These are phyloP conservation scores for Claviceps spartinae DNA, from an alignment of 2,329 filamentous ascomycete genomes.

Conservation along the genomic window DNA sequence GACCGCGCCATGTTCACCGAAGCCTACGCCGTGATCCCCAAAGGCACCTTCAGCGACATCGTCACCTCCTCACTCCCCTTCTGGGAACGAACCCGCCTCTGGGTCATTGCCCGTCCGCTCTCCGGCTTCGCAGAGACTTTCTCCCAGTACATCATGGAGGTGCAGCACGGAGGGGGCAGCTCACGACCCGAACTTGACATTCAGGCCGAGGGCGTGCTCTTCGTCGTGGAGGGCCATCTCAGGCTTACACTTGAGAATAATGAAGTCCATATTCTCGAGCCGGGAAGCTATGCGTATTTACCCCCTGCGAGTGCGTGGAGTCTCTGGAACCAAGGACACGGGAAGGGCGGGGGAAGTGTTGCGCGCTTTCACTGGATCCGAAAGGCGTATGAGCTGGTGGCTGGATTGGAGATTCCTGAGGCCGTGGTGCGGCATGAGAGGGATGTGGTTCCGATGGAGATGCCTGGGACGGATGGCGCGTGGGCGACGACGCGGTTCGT, in stretches of 20 bases:
- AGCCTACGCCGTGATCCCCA: constrained; percentile 6
- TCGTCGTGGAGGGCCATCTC: constrained; percentile 1
- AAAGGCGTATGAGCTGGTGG: constrained; percentile 2
- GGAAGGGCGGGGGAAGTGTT: not conserved
- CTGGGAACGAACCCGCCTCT: constrained; percentile 4
- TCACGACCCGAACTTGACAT: constrained; percentile 2
- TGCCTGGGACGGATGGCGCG: constrained; percentile 3
- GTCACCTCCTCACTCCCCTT: constrained; percentile 5
- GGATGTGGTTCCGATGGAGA: not conserved
- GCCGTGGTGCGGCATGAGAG: constrained; percentile 1
- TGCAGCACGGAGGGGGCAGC: constrained; percentile 1
- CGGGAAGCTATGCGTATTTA: constrained; percentile 4
- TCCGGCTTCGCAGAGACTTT: constrained; percentile 6
- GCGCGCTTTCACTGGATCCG: constrained; percentile 7
- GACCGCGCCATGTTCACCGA: constrained; percentile 7
- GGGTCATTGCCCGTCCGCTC: constrained; percentile 5
- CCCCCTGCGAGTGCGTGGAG: not conserved
- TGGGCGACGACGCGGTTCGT: constrained; percentile 6
- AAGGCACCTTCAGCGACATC: constrained; percentile 5
- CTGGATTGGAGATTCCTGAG: not conserved
- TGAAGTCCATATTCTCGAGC: not conserved
- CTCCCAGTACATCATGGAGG: constrained; percentile 7
- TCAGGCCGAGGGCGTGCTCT: constrained; percentile 2
- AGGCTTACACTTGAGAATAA: not conserved
- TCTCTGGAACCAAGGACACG: not conserved